Percentiles rank a stretch among this genome's conserved stretches.
These are phyloP conservation scores for Candolleomyces aberdarensis DNA, from an alignment of 768 basidiomycete genomes.

Conservation along the genomic window DNA sequence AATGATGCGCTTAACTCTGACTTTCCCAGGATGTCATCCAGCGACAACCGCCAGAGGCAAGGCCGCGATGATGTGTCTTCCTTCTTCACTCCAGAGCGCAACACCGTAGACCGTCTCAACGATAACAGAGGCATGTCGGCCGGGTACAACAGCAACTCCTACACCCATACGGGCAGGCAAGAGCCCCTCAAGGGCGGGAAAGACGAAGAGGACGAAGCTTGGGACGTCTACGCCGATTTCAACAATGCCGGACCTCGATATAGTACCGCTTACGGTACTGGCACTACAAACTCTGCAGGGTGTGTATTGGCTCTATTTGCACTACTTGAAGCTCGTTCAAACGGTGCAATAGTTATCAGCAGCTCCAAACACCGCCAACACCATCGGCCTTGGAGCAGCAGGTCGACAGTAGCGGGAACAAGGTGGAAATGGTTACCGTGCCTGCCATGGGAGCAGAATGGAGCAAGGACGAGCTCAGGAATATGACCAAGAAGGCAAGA, in stretches of 20 bases:
- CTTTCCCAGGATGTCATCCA: conserved; percentile 26
- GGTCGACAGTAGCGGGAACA: conserved; percentile 33
- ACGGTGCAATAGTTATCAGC: conserved; percentile 38
- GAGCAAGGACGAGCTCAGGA: conserved; percentile 72
- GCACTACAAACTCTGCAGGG: conserved; percentile 33
- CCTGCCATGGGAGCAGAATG: conserved; percentile 92
- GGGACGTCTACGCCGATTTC: conserved; percentile 88
- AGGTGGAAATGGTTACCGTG: conserved; percentile 88
- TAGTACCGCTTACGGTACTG: conserved; percentile 39
- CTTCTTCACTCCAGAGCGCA: conserved; percentile 54
- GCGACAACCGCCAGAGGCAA: conserved; percentile 32
- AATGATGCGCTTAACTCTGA: conserved; percentile 59
- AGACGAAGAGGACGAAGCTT: conserved; percentile 62
- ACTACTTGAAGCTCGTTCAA: background rate
- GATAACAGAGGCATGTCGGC: conserved; percentile 41
- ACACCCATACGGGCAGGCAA: conserved; percentile 62
- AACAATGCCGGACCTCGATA: conserved; percentile 83
- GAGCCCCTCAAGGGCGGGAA: conserved; percentile 78
- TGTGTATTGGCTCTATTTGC: conserved; percentile 25
- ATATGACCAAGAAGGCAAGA: conserved; percentile 71
- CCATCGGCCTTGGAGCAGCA: conserved; percentile 39
- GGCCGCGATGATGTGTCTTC: conserved; percentile 65
- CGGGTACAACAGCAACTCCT: conserved; percentile 73
- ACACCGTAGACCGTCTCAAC: conserved; percentile 48
- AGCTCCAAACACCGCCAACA: conserved; percentile 32